A percentile compares a stretch with the other conserved stretches of the same genome.
Conservation (phyloP, 2,329 filamentous ascomycete species). For the Hortaea sp. region DNA sequence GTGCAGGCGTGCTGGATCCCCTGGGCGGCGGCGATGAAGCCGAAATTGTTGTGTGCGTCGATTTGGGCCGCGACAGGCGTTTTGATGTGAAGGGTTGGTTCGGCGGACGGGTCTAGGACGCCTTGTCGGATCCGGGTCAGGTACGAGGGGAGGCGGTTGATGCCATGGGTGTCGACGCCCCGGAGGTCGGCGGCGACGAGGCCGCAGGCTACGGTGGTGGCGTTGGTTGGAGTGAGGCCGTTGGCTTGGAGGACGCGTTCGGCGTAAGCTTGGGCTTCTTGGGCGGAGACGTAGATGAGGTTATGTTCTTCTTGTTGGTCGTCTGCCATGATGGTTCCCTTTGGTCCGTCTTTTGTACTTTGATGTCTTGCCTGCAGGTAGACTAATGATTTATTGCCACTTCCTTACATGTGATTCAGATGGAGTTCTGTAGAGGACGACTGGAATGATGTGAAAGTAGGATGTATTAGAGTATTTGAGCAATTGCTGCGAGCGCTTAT, state of each 20-base stretch:
- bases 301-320: background rate
- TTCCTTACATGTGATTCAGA: no score
- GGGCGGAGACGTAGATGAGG: conserved; percentile 14
- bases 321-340: no score
- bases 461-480: no score
- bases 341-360: no score
- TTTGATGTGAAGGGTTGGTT: conserved; percentile 48
- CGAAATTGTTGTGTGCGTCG: conserved; percentile 61
- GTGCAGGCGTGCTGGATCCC: conserved; percentile 60
- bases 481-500: no score
- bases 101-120: conserved; percentile 52
- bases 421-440: no score
- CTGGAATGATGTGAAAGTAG: no score
- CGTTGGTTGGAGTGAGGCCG: conserved; percentile 49
- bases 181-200: conserved; percentile 67
- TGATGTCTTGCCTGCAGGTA: no score
- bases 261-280: conserved; percentile 35
- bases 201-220: conserved; percentile 53
- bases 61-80: conserved; percentile 64
- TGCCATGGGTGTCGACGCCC: conserved; percentile 69
- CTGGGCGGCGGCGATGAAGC: conserved; percentile 57
- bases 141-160: conserved; percentile 70
- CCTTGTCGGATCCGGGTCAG: conserved; percentile 61
- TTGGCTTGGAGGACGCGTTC: conserved; percentile 49
- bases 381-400: no score